Conservation (phyloP, 164 flowering plant species). For the Dillenia turbinata region DNA sequence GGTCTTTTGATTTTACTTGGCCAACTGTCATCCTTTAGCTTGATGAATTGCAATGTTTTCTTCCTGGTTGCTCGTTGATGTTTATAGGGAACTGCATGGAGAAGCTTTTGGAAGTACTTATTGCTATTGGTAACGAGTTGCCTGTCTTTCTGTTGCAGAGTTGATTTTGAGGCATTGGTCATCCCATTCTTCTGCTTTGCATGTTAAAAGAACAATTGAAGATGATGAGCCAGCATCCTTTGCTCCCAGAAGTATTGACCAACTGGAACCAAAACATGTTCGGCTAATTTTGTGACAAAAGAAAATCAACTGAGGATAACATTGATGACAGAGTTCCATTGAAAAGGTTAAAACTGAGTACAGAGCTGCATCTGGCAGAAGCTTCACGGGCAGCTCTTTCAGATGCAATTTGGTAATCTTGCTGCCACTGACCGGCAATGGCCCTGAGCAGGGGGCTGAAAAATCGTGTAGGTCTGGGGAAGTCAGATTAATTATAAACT, state of each 20-base stretch:
- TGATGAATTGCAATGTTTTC: background rate
- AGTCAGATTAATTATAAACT: constrained; percentile 43
- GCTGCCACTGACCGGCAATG: constrained; percentile 22
- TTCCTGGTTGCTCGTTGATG: constrained; percentile 4
- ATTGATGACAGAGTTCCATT: constrained; percentile 23
- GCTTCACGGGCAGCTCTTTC: constrained; percentile 68
- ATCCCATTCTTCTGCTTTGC: constrained; percentile 93
- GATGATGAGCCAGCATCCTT: constrained; percentile 76
- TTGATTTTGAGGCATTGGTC: constrained; percentile 92
- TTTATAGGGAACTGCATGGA: constrained; percentile 98
- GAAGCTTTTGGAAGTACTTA: constrained; percentile 93
- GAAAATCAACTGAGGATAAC: constrained; percentile 48
- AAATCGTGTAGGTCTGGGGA: constrained; percentile 35
- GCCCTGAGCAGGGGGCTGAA: constrained; percentile 28
- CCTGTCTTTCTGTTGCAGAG: constrained; percentile 90
- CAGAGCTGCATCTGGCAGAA: constrained; percentile 59
- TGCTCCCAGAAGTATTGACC: constrained; percentile 91
- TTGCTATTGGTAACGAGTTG: constrained; percentile 97
- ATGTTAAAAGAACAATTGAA: constrained; percentile 75
- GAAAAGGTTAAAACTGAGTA: constrained; percentile 48
- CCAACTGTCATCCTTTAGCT: background rate
- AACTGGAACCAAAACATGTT: constrained; percentile 83
- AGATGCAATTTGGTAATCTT: constrained; percentile 50
- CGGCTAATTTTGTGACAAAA: constrained; percentile 71
- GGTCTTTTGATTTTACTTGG: no score